Percentiles rank a stretch among this genome's conserved stretches.
These are phyloP conservation scores for Crithidia bombi DNA, from an alignment of 208 protist species.

Conservation along the genomic window DNA sequence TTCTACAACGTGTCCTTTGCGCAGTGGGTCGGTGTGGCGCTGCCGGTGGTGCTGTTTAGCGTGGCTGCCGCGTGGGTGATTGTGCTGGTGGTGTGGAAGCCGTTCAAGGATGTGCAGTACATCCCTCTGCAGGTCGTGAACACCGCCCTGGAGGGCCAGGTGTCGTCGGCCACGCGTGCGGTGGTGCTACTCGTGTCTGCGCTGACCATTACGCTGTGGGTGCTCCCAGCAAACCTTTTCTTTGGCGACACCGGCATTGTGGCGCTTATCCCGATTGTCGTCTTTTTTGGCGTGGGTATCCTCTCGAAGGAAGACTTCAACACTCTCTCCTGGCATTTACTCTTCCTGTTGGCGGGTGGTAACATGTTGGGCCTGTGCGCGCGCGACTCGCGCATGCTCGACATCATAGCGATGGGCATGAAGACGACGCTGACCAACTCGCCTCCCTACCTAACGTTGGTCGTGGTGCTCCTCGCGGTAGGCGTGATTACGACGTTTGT, in stretches of 20 bases:
- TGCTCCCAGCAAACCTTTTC: constrained; percentile 73
- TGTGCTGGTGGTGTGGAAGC: constrained; percentile 86
- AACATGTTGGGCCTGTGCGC: constrained; percentile 94
- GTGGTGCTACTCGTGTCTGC: constrained; percentile 75
- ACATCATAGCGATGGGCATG: constrained; percentile 79
- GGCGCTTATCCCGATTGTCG: constrained; percentile 90
- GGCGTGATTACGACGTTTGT: constrained; percentile 91
- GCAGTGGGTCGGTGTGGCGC: constrained; percentile 80
- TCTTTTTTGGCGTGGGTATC: constrained; percentile 94
- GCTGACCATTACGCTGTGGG: constrained; percentile 87
- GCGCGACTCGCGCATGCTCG: constrained; percentile 83
- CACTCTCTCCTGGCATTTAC: constrained; percentile 92
- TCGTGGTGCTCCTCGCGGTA: constrained; percentile 66
- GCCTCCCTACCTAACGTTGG: constrained; percentile 71
- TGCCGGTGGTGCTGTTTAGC: constrained; percentile 78
- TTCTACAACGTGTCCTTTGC: constrained; percentile 86
- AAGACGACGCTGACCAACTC: constrained; percentile 56
- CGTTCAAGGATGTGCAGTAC: constrained; percentile 84
- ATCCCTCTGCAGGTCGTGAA: constrained; percentile 89
- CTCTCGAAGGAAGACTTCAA: constrained; percentile 93
- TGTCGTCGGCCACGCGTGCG: constrained; percentile 54
- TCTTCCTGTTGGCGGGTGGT: constrained; percentile 93
- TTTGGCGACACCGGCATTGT: constrained; percentile 94
- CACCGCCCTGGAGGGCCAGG: constrained; percentile 51
- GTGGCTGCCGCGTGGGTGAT: constrained; percentile 75